Conservation (phyloP, 306 rosid genomes). For the Mimosa pudica region DNA sequence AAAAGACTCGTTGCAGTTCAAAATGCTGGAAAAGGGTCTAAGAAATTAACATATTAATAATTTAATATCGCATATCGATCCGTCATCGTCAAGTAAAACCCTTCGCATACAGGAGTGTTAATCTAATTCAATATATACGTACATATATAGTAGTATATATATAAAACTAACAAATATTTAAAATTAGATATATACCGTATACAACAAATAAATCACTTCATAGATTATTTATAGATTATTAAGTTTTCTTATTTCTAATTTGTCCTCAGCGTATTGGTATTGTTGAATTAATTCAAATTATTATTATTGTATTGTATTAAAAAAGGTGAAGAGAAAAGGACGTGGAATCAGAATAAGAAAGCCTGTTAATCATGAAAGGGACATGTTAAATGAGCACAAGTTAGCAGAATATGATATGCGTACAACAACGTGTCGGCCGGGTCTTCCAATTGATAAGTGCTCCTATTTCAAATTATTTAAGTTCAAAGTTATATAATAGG, state of each 20-base stretch:
- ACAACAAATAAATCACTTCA: neutral
- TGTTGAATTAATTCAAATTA: neutral
- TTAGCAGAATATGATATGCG: neutral
- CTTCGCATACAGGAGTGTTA: neutral
- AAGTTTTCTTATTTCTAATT: neutral
- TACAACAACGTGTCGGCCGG: slow-evolving; percentile 45
- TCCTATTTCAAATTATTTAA: neutral
- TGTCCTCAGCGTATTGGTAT: neutral
- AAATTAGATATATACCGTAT: neutral
- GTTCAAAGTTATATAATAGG: neutral
- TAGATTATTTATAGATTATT: neutral
- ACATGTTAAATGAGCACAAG: neutral
- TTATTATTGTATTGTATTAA: neutral
- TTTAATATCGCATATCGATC: no score
- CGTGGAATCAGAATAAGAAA: slow-evolving; percentile 15
- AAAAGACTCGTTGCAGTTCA: no score
- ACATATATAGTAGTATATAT: neutral
- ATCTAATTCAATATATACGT: no score
- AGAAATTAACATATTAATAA: no score
- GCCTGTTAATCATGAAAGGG: neutral
- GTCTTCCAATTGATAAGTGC: slow-evolving; percentile 4
- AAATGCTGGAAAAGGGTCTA: no score
- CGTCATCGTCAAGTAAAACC: neutral
- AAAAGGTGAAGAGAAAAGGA: neutral
- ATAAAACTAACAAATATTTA: neutral